Percentiles rank a stretch among this genome's conserved stretches.
Conservation (phyloP, 768 basidiomycete genomes). For the Hortiboletus flavorubellus region DNA sequence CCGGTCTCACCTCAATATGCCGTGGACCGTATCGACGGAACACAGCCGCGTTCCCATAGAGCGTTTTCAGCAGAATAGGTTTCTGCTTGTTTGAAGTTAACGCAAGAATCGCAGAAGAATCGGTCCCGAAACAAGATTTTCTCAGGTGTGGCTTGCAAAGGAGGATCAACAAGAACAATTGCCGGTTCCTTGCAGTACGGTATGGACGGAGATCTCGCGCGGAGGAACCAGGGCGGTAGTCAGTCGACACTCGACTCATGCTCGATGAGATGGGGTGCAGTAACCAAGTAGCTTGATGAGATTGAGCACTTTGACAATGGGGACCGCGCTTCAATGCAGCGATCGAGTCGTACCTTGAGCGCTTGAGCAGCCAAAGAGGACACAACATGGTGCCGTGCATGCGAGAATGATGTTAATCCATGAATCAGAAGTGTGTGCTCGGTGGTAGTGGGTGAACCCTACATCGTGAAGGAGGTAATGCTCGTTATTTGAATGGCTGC, state of each 20-base stretch:
- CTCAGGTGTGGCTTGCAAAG: too few relatives aligned
- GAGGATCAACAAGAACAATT: too few relatives aligned
- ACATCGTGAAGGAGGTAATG: conserved; percentile 14
- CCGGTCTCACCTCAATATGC: background rate
- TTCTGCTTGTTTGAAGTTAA: conserved; percentile 1
- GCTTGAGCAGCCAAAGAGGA: conserved; percentile 12
- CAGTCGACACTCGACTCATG: conserved; percentile 5
- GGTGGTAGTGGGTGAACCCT: conserved; percentile 21
- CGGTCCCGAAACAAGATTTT: background rate
- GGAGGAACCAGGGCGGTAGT: conserved; percentile 13
- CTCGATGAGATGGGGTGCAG: conserved; percentile 19
- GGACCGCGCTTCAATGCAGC: too few relatives aligned
- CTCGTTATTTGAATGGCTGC: conserved; percentile 3
- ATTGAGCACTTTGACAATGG: background rate
- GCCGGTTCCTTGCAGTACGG: conserved; percentile 1
- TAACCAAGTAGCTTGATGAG: conserved; percentile 18
- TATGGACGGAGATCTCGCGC: conserved; percentile 19
- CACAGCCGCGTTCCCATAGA: conserved; percentile 17
- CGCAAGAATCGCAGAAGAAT: background rate
- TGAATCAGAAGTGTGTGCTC: conserved; percentile 28
- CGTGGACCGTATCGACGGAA: conserved; percentile 1
- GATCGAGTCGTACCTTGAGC: conserved; percentile 10
- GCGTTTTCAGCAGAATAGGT: conserved; percentile 5
- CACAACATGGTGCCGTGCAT: conserved; percentile 19
- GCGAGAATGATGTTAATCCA: conserved; percentile 21